Conservation (phyloP, 306 rosid species). For the Arachis hypogaea region DNA sequence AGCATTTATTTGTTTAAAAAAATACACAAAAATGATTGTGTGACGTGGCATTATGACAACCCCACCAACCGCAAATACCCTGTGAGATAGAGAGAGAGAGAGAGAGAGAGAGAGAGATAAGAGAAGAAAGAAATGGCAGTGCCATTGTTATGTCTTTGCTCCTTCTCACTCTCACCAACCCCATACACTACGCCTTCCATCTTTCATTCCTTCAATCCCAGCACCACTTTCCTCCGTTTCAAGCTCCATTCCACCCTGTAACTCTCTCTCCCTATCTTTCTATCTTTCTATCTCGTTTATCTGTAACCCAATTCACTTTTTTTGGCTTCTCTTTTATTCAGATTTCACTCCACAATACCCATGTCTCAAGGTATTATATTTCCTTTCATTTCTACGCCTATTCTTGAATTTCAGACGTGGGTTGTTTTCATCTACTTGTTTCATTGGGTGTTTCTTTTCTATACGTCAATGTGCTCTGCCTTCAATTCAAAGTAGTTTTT, state of each 20-base stretch:
- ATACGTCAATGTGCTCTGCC: neutral
- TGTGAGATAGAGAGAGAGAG: too few species aligned
- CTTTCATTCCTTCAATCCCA: constrained; percentile 12
- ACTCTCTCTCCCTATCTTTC: constrained; percentile 3
- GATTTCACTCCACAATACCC: constrained; percentile 34
- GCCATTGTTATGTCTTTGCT: neutral
- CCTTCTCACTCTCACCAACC: neutral
- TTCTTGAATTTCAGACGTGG: neutral
- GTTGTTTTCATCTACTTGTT: neutral
- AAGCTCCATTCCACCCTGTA: constrained; percentile 18
- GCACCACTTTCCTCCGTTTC: constrained; percentile 13
- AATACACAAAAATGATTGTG: too few species aligned
- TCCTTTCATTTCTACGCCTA: neutral
- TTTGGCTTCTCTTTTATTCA: constrained; percentile 18
- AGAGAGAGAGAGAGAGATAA: too few species aligned
- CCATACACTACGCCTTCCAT: constrained; percentile 1
- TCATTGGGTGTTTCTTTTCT: constrained; percentile 23
- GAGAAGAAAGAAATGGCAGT: neutral
- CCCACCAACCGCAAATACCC: too few species aligned
- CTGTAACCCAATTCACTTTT: neutral
- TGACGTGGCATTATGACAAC: too few species aligned
- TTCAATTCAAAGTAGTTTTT: constrained; percentile 19
- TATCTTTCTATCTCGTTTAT: neutral
- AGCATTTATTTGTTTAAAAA: too few species aligned
- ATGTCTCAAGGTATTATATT: constrained; percentile 61